Conservation (phyloP, 2,329 filamentous ascomycete species). For the Claviceps monticola region DNA sequence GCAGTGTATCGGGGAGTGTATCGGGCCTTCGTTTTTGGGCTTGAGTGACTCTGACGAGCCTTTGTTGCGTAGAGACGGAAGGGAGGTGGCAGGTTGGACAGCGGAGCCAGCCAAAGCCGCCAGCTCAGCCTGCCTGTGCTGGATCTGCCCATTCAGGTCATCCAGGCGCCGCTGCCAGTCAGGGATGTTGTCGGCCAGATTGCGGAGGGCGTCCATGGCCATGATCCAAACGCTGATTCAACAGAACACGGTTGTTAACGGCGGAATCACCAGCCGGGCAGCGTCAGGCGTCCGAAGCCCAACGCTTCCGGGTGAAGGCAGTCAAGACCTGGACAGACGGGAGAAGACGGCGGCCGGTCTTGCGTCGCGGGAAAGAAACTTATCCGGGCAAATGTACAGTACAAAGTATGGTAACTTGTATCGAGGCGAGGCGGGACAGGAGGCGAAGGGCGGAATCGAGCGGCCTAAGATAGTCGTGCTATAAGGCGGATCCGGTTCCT, state of each 20-base stretch:
- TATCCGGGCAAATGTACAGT: background rate
- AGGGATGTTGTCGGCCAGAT: slow-evolving; percentile 41
- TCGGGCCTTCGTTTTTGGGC: slow-evolving; percentile 29
- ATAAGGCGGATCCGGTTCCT: background rate
- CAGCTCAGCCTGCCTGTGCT: slow-evolving; percentile 46
- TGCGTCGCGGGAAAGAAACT: background rate
- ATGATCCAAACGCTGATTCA: slow-evolving; percentile 20
- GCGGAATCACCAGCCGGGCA: slow-evolving; percentile 11
- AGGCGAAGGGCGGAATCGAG: background rate
- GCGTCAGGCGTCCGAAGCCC: slow-evolving; percentile 19
- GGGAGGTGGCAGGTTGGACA: slow-evolving; percentile 13
- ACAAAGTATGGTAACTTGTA: background rate
- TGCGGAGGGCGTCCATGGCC: slow-evolving; percentile 42
- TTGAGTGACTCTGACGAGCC: slow-evolving; percentile 41
- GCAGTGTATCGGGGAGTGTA: slow-evolving; percentile 12
- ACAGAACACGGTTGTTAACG: slow-evolving; percentile 16
- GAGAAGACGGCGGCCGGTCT: background rate
- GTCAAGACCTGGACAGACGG: background rate
- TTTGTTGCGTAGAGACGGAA: slow-evolving; percentile 33
- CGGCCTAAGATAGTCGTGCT: background rate
- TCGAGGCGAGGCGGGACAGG: background rate
- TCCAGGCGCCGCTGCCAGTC: slow-evolving; percentile 46
- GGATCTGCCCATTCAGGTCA: slow-evolving; percentile 46
- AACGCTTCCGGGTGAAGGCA: slow-evolving; percentile 10
- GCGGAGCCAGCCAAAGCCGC: slow-evolving; percentile 28